Evolutionary conservation across 163 green algal species (phyloP).

Genomic region (Chlamydomonas reinhardtii): DNA sequence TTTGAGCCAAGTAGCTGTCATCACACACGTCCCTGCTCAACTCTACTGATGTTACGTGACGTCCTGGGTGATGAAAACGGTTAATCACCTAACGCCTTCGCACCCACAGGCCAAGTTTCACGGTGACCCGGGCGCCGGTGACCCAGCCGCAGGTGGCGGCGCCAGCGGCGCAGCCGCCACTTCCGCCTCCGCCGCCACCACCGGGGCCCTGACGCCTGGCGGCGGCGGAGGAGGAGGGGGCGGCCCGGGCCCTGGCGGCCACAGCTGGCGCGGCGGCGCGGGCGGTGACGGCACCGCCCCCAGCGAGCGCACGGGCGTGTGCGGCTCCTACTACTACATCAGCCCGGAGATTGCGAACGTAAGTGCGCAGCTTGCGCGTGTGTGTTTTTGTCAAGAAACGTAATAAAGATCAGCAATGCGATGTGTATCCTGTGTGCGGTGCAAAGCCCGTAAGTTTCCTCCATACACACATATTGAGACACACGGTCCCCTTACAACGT

Average conservation of each 20-base stretch:
- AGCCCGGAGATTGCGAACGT: conserved; percentile 84
- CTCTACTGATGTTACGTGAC: no score
- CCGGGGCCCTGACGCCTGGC: not conserved
- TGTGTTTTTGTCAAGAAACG: not conserved
- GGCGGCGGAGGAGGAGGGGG: not conserved
- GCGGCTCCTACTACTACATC: conserved; percentile 88
- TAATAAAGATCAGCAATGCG: no score
- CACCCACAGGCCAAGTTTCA: conserved; percentile 54
- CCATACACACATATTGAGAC: no score
- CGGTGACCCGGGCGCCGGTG: not conserved
- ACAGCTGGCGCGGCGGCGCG: conserved; percentile 27
- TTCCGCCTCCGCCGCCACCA: not conserved
- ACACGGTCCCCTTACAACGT: no score
- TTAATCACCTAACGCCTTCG: no score
- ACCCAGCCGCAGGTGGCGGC: not conserved
- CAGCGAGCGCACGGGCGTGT: conserved; percentile 71
- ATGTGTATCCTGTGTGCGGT: no score
- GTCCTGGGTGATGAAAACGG: no score
- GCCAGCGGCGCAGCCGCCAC: not conserved
- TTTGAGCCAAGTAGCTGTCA: no score
- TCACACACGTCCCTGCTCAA: no score
- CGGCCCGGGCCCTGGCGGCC: not conserved
- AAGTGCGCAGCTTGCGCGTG: not conserved
- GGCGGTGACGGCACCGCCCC: conserved; percentile 5
- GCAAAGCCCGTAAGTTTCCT: no score